These are phyloP conservation scores for Chlamydomonas reinhardtii DNA, from an alignment of 163 green algal genomes.

Conservation along the genomic window DNA sequence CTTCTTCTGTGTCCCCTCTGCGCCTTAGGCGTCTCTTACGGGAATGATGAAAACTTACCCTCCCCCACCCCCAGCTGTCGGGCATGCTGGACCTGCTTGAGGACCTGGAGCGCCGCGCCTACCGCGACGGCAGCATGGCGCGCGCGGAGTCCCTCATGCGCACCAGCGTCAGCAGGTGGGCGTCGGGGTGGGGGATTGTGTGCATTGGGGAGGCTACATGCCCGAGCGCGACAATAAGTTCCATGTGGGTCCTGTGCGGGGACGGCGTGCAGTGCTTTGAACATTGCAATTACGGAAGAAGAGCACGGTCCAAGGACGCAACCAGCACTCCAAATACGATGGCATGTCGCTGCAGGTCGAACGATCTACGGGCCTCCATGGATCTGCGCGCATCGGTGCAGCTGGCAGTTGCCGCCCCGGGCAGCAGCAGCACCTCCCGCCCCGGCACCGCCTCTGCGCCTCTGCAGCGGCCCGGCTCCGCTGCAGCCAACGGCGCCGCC, in stretches of 20 bases:
- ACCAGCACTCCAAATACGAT: too few species aligned
- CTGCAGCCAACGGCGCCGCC: background rate
- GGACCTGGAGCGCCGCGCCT: conserved; percentile 27
- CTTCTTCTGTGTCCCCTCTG: too few species aligned
- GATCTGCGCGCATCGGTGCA: conserved; percentile 11
- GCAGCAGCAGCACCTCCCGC: background rate
- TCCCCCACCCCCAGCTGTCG: background rate
- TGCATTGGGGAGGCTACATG: too few species aligned
- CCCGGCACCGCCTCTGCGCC: background rate
- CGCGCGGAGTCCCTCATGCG: background rate
- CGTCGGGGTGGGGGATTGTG: background rate
- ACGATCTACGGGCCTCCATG: background rate
- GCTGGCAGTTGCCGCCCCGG: background rate
- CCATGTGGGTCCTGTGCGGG: too few species aligned
- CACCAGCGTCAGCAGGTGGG: conserved; percentile 1
- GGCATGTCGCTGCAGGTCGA: background rate
- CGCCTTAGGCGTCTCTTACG: too few species aligned
- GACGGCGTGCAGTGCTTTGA: too few species aligned
- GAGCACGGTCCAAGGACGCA: too few species aligned
- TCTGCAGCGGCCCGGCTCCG: too few species aligned
- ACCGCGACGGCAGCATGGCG: background rate
- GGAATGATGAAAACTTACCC: too few species aligned
- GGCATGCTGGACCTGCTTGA: conserved; percentile 38
- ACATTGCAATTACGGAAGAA: too few species aligned
- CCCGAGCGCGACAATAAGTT: too few species aligned